Conservation (phyloP, 129 eudicot species). For the Artemisia argyi region DNA sequence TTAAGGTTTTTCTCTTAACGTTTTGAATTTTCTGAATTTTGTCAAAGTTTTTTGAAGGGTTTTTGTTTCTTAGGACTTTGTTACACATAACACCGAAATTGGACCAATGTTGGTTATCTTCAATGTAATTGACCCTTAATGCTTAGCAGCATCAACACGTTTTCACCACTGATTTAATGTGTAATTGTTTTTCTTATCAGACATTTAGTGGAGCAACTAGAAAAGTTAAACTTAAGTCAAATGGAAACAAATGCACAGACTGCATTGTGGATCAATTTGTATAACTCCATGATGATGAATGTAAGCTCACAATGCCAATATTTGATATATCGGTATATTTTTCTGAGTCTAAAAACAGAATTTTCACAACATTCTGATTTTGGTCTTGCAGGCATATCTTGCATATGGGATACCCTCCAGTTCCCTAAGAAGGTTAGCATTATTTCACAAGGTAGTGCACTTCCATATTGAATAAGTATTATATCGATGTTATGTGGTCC, state of each 20-base stretch:
- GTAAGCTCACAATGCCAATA: constrained; percentile 36
- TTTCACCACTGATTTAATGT: not conserved
- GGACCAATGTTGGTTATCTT: not conserved
- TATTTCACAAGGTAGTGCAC: constrained; percentile 87
- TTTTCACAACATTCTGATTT: constrained; percentile 9
- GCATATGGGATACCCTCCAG: constrained; percentile 85
- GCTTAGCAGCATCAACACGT: constrained; percentile 1
- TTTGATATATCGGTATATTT: constrained; percentile 7
- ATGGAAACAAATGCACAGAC: constrained; percentile 68
- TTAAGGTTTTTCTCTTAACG: too few species aligned
- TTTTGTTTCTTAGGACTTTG: too few species aligned
- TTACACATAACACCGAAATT: not conserved
- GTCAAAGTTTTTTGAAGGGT: too few species aligned
- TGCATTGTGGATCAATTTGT: constrained; percentile 91
- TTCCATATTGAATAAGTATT: constrained; percentile 16
- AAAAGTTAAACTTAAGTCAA: constrained; percentile 57
- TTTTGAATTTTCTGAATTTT: too few species aligned
- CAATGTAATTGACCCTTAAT: not conserved
- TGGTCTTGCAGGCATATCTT: constrained; percentile 64
- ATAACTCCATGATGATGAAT: constrained; percentile 92
- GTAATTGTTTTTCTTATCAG: constrained; percentile 33
- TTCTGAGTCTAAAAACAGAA: constrained; percentile 5
- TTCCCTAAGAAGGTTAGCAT: constrained; percentile 81
- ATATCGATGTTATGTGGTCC: constrained; percentile 2
- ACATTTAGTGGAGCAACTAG: constrained; percentile 78